A percentile compares a stretch with the other conserved stretches of the same genome.
These are phyloP conservation scores for Suhomyces coccinellae DNA, from an alignment of 1,139 yeast genomes.

Conservation along the genomic window DNA sequence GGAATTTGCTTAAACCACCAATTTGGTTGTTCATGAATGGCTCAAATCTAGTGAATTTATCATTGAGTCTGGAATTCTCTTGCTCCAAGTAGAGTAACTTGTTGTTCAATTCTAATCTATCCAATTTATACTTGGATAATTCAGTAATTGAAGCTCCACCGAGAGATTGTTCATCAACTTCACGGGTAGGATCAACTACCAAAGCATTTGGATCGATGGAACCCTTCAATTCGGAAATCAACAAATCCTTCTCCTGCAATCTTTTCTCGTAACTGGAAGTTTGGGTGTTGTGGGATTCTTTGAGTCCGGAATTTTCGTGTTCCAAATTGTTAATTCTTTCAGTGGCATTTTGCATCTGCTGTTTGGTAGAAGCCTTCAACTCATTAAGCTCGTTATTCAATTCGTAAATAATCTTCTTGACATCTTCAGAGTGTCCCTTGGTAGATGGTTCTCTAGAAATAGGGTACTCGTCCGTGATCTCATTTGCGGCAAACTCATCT, in stretches of 20 bases:
- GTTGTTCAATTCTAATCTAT: constrained; percentile 46
- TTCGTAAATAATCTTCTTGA: constrained; percentile 39
- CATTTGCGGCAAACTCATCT: background rate
- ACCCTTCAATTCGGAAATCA: constrained; percentile 38
- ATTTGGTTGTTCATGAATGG: constrained; percentile 58
- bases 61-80: constrained; percentile 45
- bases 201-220: constrained; percentile 36
- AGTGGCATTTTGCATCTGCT: constrained; percentile 56
- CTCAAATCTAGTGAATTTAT: constrained; percentile 48
- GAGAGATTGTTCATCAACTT: constrained; percentile 12
- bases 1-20: constrained; percentile 53
- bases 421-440: constrained; percentile 21
- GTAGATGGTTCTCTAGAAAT: constrained; percentile 4
- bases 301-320: constrained; percentile 37
- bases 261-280: constrained; percentile 24
- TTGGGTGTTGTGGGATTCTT: constrained; percentile 19
- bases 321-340: constrained; percentile 51
- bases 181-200: constrained; percentile 20
- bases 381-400: constrained; percentile 49
- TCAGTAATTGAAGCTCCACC: constrained; percentile 30
- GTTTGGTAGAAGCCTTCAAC: constrained; percentile 47
- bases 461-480: constrained; percentile 1
- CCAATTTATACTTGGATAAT: constrained; percentile 41
- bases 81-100: constrained; percentile 47
- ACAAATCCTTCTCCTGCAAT: constrained; percentile 33